Evolutionary conservation across 1,284 basidiomycete genomes (phyloP), one percentile per base, ranked within the genome.

Genomic region (Thecaphora thlaspeos): DNA sequence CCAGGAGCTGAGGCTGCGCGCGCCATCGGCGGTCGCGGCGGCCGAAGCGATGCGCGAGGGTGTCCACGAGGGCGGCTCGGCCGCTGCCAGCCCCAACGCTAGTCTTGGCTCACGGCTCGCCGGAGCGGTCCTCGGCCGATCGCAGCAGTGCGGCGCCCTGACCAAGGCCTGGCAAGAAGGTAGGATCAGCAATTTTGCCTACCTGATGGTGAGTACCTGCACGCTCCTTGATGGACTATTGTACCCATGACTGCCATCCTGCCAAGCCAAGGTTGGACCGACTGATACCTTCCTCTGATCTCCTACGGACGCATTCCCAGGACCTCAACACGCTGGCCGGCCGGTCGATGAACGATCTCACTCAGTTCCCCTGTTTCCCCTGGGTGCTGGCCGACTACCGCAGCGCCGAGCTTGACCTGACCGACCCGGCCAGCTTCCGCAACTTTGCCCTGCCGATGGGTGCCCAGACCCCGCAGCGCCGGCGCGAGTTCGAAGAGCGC

Each of bases 351-450:
- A 76, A 75, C 53, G 82, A 97, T 80, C 89, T 93, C 8, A 95
- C 92, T 0, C 91, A 95, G 71, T 96, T 94, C 79, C 93, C 93
- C 0, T 86, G 96, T 18, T 94, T 96, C 70, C 92, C 82, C 0
- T 92, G 90, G 92, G 86, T 95, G 15, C 71, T 96, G 39, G 83
- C 87, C 52, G 91, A 96, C 71, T 96, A 95, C 71, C 82, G 82
- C 0, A 93, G 91, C 1, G 79, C 84, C 11, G 82, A 79, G 3
- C 81, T 96, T 28, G 88, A 96, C 72, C 78, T 96, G 14, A 82
- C 81, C 2, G 83, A 84, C 14, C 81, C 83, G 15, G 81, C 82
- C 3, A 84, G 85, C 0, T 96, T 86, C 78, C 84, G 93, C 65
- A 87, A 91, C 73, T 81, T 96, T 8, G 84, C 86, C 2, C 85